Evolutionary conservation across 2,329 filamentous ascomycete species (phyloP).

Genomic region (Chaetomium sp.): DNA sequence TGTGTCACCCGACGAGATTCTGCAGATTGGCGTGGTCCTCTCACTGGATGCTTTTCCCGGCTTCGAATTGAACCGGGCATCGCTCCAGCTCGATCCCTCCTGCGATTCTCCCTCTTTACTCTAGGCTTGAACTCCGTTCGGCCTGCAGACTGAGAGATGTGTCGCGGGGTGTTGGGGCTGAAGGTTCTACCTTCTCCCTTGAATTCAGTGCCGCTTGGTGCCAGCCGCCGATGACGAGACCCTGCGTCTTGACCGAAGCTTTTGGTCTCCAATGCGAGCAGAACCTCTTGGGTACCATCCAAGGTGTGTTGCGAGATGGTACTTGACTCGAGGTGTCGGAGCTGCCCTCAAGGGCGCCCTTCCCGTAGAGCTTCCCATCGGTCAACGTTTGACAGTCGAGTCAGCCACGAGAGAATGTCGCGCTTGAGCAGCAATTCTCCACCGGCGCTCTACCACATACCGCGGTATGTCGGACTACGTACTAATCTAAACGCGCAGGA

Average conservation of each 20-base stretch:
- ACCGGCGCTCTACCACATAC: constrained; percentile 75
- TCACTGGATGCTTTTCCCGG: constrained; percentile 65
- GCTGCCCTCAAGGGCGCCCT: not conserved
- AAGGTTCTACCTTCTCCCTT: constrained; percentile 69
- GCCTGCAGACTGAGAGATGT: constrained; percentile 61
- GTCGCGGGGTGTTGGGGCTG: constrained; percentile 76
- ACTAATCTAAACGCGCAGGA: constrained; percentile 78
- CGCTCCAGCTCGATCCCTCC: constrained; percentile 79
- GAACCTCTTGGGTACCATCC: constrained; percentile 53
- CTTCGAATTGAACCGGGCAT: constrained; percentile 42
- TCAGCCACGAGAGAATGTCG: constrained; percentile 90
- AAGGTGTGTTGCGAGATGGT: constrained; percentile 83
- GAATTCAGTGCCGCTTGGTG: constrained; percentile 70
- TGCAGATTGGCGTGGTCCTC: constrained; percentile 82
- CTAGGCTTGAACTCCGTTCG: constrained; percentile 43
- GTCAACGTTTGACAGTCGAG: constrained; percentile 64
- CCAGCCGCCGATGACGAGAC: constrained; percentile 23
- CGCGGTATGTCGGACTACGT: constrained; percentile 68
- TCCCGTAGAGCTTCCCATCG: constrained; percentile 59
- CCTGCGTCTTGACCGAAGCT: constrained; percentile 9
- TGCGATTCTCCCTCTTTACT: constrained; percentile 59
- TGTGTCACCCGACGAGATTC: constrained; percentile 42
- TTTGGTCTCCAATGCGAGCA: constrained; percentile 45
- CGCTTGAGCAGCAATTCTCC: constrained; percentile 90
- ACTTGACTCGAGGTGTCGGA: constrained; percentile 36